Evolutionary conservation across 768 basidiomycete genomes (phyloP).

Genomic region (Aureoboletus auriporus): DNA sequence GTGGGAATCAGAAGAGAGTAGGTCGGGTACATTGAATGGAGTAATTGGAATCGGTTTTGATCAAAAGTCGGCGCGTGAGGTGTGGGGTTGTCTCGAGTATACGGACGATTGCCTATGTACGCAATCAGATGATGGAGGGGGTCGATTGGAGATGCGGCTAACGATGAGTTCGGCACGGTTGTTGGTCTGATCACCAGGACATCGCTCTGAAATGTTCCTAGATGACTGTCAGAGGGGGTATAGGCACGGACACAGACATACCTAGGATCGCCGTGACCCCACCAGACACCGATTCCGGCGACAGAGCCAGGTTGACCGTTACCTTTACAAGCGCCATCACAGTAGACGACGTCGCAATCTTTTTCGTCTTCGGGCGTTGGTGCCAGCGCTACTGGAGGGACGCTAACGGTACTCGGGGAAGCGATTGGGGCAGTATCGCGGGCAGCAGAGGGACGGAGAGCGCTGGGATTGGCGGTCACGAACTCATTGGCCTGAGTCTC

Average conservation of each 20-base stretch:
- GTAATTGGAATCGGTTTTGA: slow-evolving; percentile 86
- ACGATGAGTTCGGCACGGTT: slow-evolving; percentile 88
- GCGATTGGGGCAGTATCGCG: no score
- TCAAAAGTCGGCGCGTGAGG: slow-evolving; percentile 52
- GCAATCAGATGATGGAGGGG: not conserved
- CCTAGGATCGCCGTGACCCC: slow-evolving; percentile 68
- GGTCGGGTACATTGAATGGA: slow-evolving; percentile 61
- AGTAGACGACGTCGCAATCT: slow-evolving; percentile 60
- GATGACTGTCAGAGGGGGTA: not conserved
- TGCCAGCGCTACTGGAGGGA: no score
- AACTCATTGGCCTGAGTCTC: slow-evolving; percentile 57
- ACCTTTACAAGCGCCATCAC: slow-evolving; percentile 82
- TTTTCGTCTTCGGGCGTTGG: slow-evolving; percentile 19
- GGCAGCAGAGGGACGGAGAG: slow-evolving; percentile 3
- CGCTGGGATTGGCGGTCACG: slow-evolving; percentile 33
- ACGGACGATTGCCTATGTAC: slow-evolving; percentile 78
- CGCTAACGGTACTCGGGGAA: no score
- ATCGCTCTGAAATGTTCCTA: slow-evolving; percentile 81
- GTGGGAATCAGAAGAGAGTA: not conserved
- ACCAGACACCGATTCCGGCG: slow-evolving; percentile 91
- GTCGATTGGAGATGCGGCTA: slow-evolving; percentile 21
- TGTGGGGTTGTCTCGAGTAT: slow-evolving; percentile 70
- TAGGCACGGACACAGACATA: slow-evolving; percentile 2
- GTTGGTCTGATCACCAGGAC: slow-evolving; percentile 81
- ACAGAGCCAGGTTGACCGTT: slow-evolving; percentile 67